phyloP scores from a whole-genome alignment of 495 filamentous ascomycete genomes.

The Aspergillus affinis region DNA sequence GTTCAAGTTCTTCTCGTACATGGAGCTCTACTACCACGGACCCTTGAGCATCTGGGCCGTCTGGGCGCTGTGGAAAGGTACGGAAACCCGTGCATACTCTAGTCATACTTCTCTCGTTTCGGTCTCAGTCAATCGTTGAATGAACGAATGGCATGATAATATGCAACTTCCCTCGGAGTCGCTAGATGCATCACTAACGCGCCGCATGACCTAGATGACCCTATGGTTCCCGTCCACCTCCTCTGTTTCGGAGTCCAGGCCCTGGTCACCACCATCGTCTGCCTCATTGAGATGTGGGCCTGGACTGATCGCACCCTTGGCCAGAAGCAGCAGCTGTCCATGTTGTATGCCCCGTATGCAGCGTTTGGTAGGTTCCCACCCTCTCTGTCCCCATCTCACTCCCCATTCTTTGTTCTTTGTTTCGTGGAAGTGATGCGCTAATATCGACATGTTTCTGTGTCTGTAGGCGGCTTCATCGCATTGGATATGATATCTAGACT shows the following conservation, averaged over 20 bases:
- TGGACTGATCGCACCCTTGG: constrained; percentile 56
- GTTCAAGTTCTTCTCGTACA: constrained; percentile 66
- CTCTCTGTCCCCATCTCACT: constrained; percentile 1
- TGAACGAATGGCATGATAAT: no score
- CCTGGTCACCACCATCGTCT: constrained; percentile 69
- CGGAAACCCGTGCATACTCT: constrained; percentile 11
- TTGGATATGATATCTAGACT: constrained; percentile 55
- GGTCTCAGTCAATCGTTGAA: neutral
- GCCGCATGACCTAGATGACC: constrained; percentile 45
- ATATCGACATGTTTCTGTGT: neutral
- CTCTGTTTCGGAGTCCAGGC: constrained; percentile 69
- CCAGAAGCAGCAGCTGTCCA: constrained; percentile 57
- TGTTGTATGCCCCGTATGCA: constrained; percentile 71
- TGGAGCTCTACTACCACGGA: constrained; percentile 68
- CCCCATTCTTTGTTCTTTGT: neutral
- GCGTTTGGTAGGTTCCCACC: constrained; percentile 60
- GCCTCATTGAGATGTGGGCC: constrained; percentile 58
- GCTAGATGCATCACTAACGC: no score
- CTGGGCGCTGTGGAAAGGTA: constrained; percentile 51
- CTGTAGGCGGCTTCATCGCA: constrained; percentile 53
- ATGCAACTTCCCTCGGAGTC: no score
- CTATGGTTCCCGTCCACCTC: constrained; percentile 61
- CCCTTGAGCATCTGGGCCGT: constrained; percentile 69
- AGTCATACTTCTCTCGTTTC: no score
- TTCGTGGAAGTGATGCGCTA: neutral